A percentile compares a stretch with the other conserved stretches of the same genome.
These are phyloP conservation scores for Ophiobolus disseminans DNA, from an alignment of 2,329 filamentous ascomycete species.

Conservation along the genomic window DNA sequence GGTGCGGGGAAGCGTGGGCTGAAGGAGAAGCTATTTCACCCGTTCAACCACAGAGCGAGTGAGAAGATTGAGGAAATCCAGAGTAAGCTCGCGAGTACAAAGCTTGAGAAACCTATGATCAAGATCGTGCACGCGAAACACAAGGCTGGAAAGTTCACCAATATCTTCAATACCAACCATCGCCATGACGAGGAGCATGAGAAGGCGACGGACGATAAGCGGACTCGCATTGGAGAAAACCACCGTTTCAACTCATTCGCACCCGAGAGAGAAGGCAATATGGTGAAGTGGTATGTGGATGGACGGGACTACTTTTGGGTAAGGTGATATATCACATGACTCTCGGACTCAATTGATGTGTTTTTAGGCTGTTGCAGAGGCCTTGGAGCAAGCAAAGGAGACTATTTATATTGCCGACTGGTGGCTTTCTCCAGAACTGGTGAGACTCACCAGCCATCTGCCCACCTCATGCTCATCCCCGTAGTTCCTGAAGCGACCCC, in stretches of 20 bases:
- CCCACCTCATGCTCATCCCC: conserved; percentile 4
- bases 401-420: conserved; percentile 96
- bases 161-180: conserved; percentile 82
- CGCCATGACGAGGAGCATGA: conserved; percentile 95
- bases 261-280: conserved; percentile 82
- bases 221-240: conserved; percentile 71
- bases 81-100: conserved; percentile 55
- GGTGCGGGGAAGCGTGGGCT: conserved; percentile 33
- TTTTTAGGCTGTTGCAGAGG: conserved; percentile 76
- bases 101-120: conserved; percentile 55
- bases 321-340: conserved; percentile 7
- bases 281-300: conserved; percentile 97
- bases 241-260: conserved; percentile 92
- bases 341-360: background rate
- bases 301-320: conserved; percentile 89
- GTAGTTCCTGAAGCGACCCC: conserved; percentile 79
- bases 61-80: conserved; percentile 45
- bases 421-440: conserved; percentile 89
- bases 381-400: conserved; percentile 88
- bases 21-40: conserved; percentile 49
- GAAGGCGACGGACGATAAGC: conserved; percentile 80
- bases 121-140: conserved; percentile 66
- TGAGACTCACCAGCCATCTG: conserved; percentile 7
- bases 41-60: conserved; percentile 41
- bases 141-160: conserved; percentile 69